Percentiles rank a stretch among this genome's conserved stretches.
Evolutionary conservation across 2,329 filamentous ascomycete species (phyloP).

Genomic region (Paecilomyces formosus): DNA sequence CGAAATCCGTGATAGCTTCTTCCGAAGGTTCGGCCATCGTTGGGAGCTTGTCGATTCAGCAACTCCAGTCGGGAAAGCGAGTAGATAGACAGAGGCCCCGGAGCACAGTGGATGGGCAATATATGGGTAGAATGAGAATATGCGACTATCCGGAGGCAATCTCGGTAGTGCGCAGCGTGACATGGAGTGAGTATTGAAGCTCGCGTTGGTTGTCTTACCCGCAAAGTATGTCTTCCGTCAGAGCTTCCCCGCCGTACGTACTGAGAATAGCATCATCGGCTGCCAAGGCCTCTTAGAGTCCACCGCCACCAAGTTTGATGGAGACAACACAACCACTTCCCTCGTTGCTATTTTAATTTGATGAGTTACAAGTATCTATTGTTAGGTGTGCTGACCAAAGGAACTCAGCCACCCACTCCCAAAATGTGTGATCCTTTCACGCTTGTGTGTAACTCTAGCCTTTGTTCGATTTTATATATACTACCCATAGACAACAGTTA

Average conservation of each 20-base stretch:
- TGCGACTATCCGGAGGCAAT: neutral
- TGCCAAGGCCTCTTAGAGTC: neutral
- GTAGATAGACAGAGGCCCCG: neutral
- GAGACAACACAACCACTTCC: neutral
- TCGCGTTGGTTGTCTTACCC: neutral
- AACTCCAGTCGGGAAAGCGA: neutral
- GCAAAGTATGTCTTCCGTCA: neutral
- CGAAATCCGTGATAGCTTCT: slow-evolving; percentile 33
- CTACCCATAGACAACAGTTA: neutral
- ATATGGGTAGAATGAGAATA: neutral
- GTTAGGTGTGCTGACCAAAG: neutral
- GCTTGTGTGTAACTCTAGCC: neutral
- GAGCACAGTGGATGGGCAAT: neutral
- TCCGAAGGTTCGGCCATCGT: slow-evolving; percentile 33
- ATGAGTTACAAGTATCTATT: neutral
- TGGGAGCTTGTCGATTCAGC: neutral
- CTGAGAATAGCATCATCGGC: neutral
- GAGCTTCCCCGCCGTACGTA: neutral
- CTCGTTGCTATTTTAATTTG: neutral
- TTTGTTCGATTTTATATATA: neutral
- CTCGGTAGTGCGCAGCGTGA: neutral
- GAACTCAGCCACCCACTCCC: no score
- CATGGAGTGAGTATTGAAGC: neutral
- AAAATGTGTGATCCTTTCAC: neutral
- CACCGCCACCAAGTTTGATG: neutral